Conservation (phyloP, 306 rosid genomes). For the Inga leiocalycina region DNA sequence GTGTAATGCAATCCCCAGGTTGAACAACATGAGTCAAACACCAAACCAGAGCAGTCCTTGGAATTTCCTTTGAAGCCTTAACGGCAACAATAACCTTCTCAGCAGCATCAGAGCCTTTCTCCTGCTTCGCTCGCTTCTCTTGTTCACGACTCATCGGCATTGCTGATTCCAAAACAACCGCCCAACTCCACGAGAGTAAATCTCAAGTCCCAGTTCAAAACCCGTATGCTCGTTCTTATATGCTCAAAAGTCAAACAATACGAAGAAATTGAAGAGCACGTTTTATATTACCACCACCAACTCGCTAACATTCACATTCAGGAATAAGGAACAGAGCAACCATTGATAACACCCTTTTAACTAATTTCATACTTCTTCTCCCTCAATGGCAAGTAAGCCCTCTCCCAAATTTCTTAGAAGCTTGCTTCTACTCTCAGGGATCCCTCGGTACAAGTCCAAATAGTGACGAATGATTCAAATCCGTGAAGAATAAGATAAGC, state of each 20-base stretch:
- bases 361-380: slow-evolving; percentile 38
- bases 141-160: slow-evolving; percentile 74
- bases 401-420: slow-evolving; percentile 42
- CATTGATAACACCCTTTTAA: slow-evolving; percentile 48
- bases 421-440: slow-evolving; percentile 28
- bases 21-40: slow-evolving; percentile 98
- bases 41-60: slow-evolving; percentile 94
- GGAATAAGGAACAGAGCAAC: slow-evolving; percentile 20
- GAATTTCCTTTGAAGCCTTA: slow-evolving; percentile 90
- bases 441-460: slow-evolving; percentile 39
- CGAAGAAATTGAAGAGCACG: slow-evolving; percentile 35
- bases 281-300: slow-evolving; percentile 41
- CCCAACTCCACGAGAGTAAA: slow-evolving; percentile 29
- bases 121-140: slow-evolving; percentile 74
- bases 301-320: slow-evolving; percentile 43
- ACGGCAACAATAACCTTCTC: slow-evolving; percentile 96
- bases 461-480: slow-evolving; percentile 31
- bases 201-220: slow-evolving; percentile 44
- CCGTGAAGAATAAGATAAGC: slow-evolving; percentile 39
- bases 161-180: slow-evolving; percentile 16
- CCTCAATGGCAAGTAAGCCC: slow-evolving; percentile 22
- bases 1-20: slow-evolving; percentile 93
- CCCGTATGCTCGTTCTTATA: not conserved
- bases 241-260: not conserved
- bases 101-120: slow-evolving; percentile 71